Percentiles rank a stretch among this genome's conserved stretches.
phyloP scores from a whole-genome alignment of 192 early-diverging fungal genomes.

The Linnemannia elongata region DNA sequence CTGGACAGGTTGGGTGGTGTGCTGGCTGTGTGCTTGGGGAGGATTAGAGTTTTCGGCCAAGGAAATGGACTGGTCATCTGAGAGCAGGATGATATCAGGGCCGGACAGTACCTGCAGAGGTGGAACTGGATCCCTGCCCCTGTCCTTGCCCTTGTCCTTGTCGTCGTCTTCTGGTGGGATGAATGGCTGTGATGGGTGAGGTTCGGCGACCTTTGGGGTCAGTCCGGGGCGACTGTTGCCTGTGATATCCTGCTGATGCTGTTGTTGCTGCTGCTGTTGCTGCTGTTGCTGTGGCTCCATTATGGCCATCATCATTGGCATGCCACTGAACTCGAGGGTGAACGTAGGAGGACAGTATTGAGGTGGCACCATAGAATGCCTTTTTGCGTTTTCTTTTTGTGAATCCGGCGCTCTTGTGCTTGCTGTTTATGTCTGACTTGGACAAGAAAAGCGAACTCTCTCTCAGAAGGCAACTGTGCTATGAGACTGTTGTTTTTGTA shows the following conservation, averaged over 20 bases:
- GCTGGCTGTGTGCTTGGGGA: conserved; percentile 12
- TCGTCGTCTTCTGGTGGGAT: background rate
- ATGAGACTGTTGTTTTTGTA: background rate
- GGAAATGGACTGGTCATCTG: conserved; percentile 47
- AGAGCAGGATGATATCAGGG: conserved; percentile 35
- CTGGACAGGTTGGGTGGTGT: conserved; percentile 12
- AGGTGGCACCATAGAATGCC: conserved; percentile 40
- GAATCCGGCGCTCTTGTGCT: background rate
- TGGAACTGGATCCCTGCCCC: conserved; percentile 2
- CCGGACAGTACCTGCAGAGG: background rate
- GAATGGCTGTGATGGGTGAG: background rate
- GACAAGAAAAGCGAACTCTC: conserved; percentile 6
- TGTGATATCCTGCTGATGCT: conserved; percentile 9
- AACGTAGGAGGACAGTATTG: conserved; percentile 50
- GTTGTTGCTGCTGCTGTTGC: conserved; percentile 4
- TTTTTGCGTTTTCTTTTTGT: background rate
- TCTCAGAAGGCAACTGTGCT: background rate
- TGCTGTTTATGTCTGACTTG: background rate
- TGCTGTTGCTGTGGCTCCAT: conserved; percentile 15
- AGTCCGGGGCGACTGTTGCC: background rate
- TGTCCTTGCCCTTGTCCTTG: conserved; percentile 4
- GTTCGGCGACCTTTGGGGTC: background rate
- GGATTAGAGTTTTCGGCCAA: conserved; percentile 36
- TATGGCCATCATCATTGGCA: conserved; percentile 41
- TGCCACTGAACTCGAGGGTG: conserved; percentile 35